Evolutionary conservation across 371 early-diverging fungal species (phyloP), one percentile per base, ranked within the genome.

Genomic region (Apophysomyces ossiformis): DNA sequence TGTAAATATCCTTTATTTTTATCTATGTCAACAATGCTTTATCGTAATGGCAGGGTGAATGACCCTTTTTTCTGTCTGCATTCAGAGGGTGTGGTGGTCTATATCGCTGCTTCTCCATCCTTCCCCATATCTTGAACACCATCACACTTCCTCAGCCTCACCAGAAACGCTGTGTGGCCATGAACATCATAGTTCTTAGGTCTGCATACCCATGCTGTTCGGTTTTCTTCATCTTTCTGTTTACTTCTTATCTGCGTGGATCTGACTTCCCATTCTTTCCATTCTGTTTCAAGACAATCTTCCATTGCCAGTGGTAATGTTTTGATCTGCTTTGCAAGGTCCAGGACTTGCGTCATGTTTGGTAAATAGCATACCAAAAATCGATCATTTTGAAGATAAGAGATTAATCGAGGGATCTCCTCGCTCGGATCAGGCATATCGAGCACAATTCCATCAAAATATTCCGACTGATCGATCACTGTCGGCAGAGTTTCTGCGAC

Each of bases 301-400:
- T 90, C 91, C 59, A 90, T 75, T 1, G 81, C 74, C 36, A 90
- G 60, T 0, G 84, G 86, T 62, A 80, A 69, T 36, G 77, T 70
- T 32, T 75, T 71, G 39, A 86, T 76, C 46, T 72, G 59, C n/a
- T 82, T 74, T 1, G 84, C 79, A 46, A 90, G 64, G 2, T 86
- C 78, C 38, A 92, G 66, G 13, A 91, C 87, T 65, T 92, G 93
- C 1, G 93, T 89, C 86, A 92, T 90, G 64, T 87, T 92, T 26
- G 92, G 92, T 58, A 92, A 70, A 68, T 92, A 92, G 57, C 90
- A 87, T 5, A 90, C 86, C 57, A 85, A 70, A 58, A 83, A 88
- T 4, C 90, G 81, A 69, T 92, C 93, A 12, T 88, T 82, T n/a
- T 78, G 75, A 38, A 91, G 69, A 16, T 73, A 72, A 5, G 78